Evolutionary conservation across 495 filamentous ascomycete species (phyloP).

Genomic region (Penicillium argentinense): DNA sequence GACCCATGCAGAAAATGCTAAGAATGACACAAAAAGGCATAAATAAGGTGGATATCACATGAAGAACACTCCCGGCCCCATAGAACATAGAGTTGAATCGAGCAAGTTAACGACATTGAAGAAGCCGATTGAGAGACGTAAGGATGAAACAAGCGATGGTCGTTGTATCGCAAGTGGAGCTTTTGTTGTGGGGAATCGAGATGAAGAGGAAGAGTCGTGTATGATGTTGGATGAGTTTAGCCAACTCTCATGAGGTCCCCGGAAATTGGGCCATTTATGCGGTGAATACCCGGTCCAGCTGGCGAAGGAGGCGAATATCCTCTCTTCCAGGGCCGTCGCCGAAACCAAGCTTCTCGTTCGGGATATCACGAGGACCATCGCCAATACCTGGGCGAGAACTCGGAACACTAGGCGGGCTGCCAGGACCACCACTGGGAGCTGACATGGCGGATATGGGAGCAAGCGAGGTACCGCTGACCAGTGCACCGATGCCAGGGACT

Average conservation of each 20-base stretch:
- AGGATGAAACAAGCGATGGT: neutral
- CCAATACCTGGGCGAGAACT: slow-evolving; percentile 19
- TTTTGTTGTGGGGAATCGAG: too few species aligned
- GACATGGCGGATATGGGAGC: slow-evolving; percentile 40
- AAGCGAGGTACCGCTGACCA: slow-evolving; percentile 51
- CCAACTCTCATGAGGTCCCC: too few species aligned
- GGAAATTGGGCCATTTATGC: too few species aligned
- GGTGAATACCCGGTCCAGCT: slow-evolving; percentile 57
- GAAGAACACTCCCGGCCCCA: slow-evolving; percentile 9
- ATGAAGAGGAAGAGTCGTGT: neutral
- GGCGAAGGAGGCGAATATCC: slow-evolving; percentile 63
- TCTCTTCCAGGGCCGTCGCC: too few species aligned
- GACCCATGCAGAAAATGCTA: slow-evolving; percentile 23
- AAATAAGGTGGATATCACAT: slow-evolving; percentile 23
- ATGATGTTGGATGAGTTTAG: neutral
- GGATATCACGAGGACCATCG: too few species aligned
- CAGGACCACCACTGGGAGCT: slow-evolving; percentile 13
- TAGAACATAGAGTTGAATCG: slow-evolving; percentile 2
- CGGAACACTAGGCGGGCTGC: slow-evolving; percentile 13
- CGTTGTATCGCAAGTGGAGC: neutral
- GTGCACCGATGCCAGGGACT: slow-evolving; percentile 52
- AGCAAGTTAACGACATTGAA: slow-evolving; percentile 1
- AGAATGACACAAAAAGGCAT: slow-evolving; percentile 10
- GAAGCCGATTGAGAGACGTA: neutral
- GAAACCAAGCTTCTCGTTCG: too few species aligned